These are phyloP conservation scores for Penicillium sp. DNA, from an alignment of 2,329 filamentous ascomycete species.

Conservation along the genomic window DNA sequence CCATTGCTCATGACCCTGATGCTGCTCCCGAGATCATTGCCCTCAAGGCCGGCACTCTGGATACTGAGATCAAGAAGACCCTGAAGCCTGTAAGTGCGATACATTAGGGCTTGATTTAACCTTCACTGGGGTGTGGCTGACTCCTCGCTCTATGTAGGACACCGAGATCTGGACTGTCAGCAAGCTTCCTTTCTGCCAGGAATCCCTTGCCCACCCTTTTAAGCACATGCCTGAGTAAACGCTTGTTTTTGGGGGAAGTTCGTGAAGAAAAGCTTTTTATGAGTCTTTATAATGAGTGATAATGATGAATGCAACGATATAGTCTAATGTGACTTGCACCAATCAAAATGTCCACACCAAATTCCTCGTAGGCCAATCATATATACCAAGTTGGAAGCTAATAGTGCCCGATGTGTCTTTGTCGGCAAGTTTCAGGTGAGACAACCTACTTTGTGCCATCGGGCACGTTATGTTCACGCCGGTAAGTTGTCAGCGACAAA, in stretches of 20 bases:
- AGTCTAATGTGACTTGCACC: not conserved
- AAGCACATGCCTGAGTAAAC: constrained; percentile 60
- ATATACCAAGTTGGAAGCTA: not conserved
- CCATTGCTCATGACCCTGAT: constrained; percentile 68
- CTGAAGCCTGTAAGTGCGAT: constrained; percentile 53
- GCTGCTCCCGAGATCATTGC: constrained; percentile 68
- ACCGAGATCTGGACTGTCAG: constrained; percentile 68
- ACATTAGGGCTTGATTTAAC: not conserved
- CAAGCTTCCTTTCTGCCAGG: constrained; percentile 69
- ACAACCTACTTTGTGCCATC: not conserved
- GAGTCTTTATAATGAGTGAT: not conserved
- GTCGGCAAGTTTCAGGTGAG: not conserved
- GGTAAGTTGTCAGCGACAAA: not conserved
- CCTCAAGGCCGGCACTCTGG: constrained; percentile 64
- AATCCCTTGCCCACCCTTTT: constrained; percentile 62
- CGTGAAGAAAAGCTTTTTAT: not conserved
- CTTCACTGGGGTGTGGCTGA: not conserved
- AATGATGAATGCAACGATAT: not conserved
- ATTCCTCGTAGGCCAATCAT: not conserved
- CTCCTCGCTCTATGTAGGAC: constrained; percentile 29
- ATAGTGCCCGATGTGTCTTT: not conserved
- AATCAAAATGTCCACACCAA: not conserved
- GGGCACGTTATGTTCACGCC: not conserved
- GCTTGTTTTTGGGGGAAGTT: no score
- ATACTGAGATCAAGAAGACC: constrained; percentile 63